These are phyloP conservation scores for Keithomyces neogunnii DNA, from an alignment of 2,329 filamentous ascomycete species.

Conservation along the genomic window DNA sequence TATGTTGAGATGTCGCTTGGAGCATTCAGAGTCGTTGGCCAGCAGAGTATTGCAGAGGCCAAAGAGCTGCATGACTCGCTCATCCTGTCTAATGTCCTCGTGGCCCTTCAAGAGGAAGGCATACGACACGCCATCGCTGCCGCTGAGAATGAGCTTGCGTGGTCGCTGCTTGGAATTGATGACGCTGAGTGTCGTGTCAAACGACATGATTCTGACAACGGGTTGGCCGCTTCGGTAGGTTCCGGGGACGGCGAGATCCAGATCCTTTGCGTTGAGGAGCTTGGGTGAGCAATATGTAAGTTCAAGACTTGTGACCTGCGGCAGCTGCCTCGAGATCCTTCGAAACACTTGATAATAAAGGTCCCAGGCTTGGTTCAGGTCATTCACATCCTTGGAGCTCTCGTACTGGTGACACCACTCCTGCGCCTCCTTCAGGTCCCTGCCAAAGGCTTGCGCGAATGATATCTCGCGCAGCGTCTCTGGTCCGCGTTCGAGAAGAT, in stretches of 20 bases:
- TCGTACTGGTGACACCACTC: slow-evolving; percentile 95
- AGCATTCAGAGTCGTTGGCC: slow-evolving; percentile 86
- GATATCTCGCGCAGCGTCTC: slow-evolving; percentile 94
- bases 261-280: slow-evolving; percentile 72
- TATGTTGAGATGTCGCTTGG: slow-evolving; percentile 94
- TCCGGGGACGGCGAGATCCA: slow-evolving; percentile 92
- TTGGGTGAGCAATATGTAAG: slow-evolving; percentile 95
- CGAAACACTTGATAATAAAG: slow-evolving; percentile 98
- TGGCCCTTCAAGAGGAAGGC: slow-evolving; percentile 96
- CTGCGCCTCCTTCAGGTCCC: slow-evolving; percentile 87
- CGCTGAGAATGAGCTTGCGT: slow-evolving; percentile 77
- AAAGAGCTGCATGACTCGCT: slow-evolving; percentile 99
- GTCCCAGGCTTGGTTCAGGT: slow-evolving; percentile 98
- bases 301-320: slow-evolving; percentile 86
- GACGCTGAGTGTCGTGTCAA: slow-evolving; percentile 82
- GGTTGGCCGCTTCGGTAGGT: slow-evolving; percentile 76
- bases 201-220: slow-evolving; percentile 77
- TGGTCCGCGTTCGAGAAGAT: slow-evolving; percentile 80
- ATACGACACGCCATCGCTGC: slow-evolving; percentile 81
- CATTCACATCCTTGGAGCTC: slow-evolving; percentile 78
- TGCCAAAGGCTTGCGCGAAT: slow-evolving; percentile 93
- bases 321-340: slow-evolving; percentile 86
- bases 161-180: slow-evolving; percentile 97
- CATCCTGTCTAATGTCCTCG: slow-evolving; percentile 97
- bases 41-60: slow-evolving; percentile 95